phyloP scores from a whole-genome alignment of 2,329 filamentous ascomycete genomes.

The Coniochaeta sp. region DNA sequence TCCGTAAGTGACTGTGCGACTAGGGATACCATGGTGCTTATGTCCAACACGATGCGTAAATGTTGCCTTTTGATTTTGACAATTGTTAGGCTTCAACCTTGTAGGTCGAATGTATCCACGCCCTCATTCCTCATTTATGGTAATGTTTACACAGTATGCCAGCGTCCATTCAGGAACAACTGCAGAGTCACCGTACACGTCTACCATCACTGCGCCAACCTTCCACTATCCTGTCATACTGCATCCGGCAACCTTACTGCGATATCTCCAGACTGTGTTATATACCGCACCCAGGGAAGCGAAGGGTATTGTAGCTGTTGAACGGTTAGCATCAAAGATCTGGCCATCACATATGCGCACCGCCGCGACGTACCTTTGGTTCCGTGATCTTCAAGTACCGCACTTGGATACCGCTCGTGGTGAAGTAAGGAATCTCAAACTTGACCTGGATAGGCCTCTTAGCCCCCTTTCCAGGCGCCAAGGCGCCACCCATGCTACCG shows the following conservation, averaged over 20 bases:
- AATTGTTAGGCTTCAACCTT: not conserved
- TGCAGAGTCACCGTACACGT: no score
- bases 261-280: slow-evolving; percentile 96
- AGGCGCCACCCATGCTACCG: slow-evolving; percentile 89
- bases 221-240: slow-evolving; percentile 40
- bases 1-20: no score
- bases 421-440: slow-evolving; percentile 99
- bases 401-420: slow-evolving; percentile 97
- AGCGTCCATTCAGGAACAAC: not conserved
- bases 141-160: not conserved
- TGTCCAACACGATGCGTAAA: no score
- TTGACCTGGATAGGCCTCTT: slow-evolving; percentile 98
- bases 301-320: slow-evolving; percentile 91
- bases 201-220: not conserved
- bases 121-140: not conserved
- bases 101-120: not conserved
- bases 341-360: not conserved
- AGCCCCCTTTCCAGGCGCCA: slow-evolving; percentile 66
- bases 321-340: slow-evolving; percentile 2
- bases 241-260: slow-evolving; percentile 90
- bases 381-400: slow-evolving; percentile 98
- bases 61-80: no score
- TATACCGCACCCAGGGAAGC: slow-evolving; percentile 95
- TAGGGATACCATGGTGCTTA: no score
- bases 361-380: slow-evolving; percentile 68